A percentile compares a stretch with the other conserved stretches of the same genome.
These are phyloP conservation scores for Pythium oligandrum DNA, from an alignment of 352 stramenopile genomes.

Conservation along the genomic window DNA sequence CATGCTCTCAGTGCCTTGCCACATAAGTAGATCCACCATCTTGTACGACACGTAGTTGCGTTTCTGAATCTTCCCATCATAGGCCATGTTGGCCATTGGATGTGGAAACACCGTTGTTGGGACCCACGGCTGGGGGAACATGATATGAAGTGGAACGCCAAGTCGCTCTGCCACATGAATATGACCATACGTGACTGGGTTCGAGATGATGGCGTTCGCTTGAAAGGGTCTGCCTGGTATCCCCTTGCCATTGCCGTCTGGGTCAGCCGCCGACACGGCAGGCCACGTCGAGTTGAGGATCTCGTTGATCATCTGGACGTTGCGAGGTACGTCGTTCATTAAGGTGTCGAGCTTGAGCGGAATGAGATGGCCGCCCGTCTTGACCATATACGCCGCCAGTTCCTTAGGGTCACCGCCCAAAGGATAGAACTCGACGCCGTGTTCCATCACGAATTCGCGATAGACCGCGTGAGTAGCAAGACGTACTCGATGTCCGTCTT, in stretches of 20 bases:
- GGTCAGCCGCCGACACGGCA: slow-evolving; percentile 22
- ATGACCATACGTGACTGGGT: slow-evolving; percentile 90
- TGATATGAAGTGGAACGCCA: slow-evolving; percentile 91
- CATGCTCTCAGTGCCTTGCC: slow-evolving; percentile 56
- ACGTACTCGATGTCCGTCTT: slow-evolving; percentile 86
- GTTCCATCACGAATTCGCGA: slow-evolving; percentile 72
- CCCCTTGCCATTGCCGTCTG: slow-evolving; percentile 46
- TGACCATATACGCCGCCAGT: slow-evolving; percentile 90
- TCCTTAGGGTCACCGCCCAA: slow-evolving; percentile 71
- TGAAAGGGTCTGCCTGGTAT: slow-evolving; percentile 57
- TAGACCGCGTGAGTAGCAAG: slow-evolving; percentile 89
- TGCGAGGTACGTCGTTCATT: slow-evolving; percentile 59
- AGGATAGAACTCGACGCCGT: slow-evolving; percentile 78
- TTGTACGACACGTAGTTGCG: slow-evolving; percentile 86
- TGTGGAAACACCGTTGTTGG: slow-evolving; percentile 88
- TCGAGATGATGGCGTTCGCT: slow-evolving; percentile 93
- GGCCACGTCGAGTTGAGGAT: slow-evolving; percentile 89
- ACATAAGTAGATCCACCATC: slow-evolving; percentile 83
- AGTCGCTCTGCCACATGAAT: slow-evolving; percentile 91
- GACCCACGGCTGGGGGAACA: slow-evolving; percentile 91
- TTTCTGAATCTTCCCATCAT: slow-evolving; percentile 51
- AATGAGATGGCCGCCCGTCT: slow-evolving; percentile 75
- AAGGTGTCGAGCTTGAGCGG: slow-evolving; percentile 59
- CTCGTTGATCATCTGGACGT: slow-evolving; percentile 88
- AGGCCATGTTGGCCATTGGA: slow-evolving; percentile 81